Percentiles rank a stretch among this genome's conserved stretches.
Evolutionary conservation across 306 rosid genomes (phyloP).

Genomic region (Lablab purpureus): DNA sequence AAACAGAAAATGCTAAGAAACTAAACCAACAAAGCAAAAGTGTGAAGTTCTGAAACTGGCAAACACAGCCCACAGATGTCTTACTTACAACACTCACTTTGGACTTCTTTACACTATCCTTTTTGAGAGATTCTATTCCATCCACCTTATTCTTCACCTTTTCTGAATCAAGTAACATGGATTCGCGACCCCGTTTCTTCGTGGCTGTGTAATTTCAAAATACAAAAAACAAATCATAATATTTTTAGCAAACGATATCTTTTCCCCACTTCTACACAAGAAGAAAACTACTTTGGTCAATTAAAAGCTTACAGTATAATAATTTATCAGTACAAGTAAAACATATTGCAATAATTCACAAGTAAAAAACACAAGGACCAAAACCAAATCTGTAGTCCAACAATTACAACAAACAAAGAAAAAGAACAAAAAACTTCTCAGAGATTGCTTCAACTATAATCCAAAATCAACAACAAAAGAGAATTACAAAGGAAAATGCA

Average conservation of each 20-base stretch:
- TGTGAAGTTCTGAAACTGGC: slow-evolving; percentile 31
- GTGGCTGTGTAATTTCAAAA: slow-evolving; percentile 55
- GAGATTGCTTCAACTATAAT: slow-evolving; percentile 57
- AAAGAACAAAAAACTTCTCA: slow-evolving; percentile 42
- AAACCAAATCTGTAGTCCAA: slow-evolving; percentile 46
- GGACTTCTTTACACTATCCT: slow-evolving; percentile 55
- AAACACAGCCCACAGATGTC: slow-evolving; percentile 28
- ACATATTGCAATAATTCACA: slow-evolving; percentile 39
- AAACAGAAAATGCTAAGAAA: slow-evolving; percentile 23
- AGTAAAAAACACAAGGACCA: slow-evolving; percentile 22
- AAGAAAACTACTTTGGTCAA: slow-evolving; percentile 34
- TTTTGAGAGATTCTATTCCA: slow-evolving; percentile 54
- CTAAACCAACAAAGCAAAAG: slow-evolving; percentile 35
- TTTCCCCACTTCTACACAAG: slow-evolving; percentile 4
- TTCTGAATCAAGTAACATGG: slow-evolving; percentile 59
- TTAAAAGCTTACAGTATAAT: slow-evolving; percentile 45
- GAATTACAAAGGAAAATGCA: slow-evolving; percentile 1
- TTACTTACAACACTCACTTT: slow-evolving; percentile 58
- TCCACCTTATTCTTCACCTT: slow-evolving; percentile 54
- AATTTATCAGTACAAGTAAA: slow-evolving; percentile 24
- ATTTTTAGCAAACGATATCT: background rate
- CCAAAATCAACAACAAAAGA: slow-evolving; percentile 42
- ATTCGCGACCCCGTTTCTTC: slow-evolving; percentile 78
- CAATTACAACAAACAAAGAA: slow-evolving; percentile 44
- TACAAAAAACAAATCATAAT: background rate